These are phyloP conservation scores for Colletotrichum spaethianum DNA, from an alignment of 2,329 filamentous ascomycete species.

Conservation along the genomic window DNA sequence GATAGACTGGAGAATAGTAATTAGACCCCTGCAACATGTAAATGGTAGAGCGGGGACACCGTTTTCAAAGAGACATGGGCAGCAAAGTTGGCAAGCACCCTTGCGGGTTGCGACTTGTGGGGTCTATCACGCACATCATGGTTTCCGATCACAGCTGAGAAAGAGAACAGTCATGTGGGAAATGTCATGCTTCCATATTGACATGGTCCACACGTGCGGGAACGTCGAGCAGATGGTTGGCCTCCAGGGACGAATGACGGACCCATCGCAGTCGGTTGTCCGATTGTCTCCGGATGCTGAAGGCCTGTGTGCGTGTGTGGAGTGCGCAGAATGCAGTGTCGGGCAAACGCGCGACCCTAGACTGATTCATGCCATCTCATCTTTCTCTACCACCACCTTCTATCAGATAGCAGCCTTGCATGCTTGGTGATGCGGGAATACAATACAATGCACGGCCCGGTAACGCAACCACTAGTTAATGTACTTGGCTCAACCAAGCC, in stretches of 20 bases:
- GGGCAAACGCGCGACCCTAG: constrained; percentile 12
- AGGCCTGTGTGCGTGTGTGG: not conserved
- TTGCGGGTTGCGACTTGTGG: not conserved
- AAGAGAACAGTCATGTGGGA: not conserved
- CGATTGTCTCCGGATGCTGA: not conserved
- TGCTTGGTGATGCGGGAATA: not conserved
- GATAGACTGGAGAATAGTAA: not conserved
- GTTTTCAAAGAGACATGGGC: not conserved
- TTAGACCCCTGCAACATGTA: constrained; percentile 21
- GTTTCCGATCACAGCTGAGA: constrained; percentile 25
- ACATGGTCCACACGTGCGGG: constrained; percentile 32
- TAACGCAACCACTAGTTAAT: not conserved
- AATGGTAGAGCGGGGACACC: constrained; percentile 9
- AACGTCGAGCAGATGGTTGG: constrained; percentile 25
- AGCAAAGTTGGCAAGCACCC: constrained; percentile 5
- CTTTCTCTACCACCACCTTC: not conserved
- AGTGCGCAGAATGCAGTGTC: constrained; percentile 24
- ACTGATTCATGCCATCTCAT: constrained; percentile 25
- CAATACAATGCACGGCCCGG: not conserved
- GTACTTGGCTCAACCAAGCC: not conserved
- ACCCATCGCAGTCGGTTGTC: not conserved
- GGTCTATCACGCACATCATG: not conserved
- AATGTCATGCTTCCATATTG: constrained; percentile 9
- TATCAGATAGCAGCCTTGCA: constrained; percentile 6
- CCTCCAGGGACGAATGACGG: not conserved